These are phyloP conservation scores for Trichopus zeylanicus DNA, from an alignment of 116 monocot genomes.

Conservation along the genomic window DNA sequence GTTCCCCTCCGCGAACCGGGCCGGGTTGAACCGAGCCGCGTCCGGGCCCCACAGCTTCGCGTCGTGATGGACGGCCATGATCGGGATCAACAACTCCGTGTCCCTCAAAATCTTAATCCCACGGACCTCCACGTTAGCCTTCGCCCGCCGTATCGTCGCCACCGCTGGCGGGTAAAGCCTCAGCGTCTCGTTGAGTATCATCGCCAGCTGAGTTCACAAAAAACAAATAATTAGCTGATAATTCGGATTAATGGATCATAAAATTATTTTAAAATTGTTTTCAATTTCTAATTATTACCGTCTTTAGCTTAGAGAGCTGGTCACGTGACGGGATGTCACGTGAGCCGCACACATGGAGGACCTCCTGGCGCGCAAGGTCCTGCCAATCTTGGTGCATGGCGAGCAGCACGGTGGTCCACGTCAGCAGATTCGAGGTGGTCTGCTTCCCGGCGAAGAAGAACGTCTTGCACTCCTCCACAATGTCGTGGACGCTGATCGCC, in stretches of 20 bases:
- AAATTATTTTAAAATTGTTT: no score
- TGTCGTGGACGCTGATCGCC: slow-evolving; percentile 25
- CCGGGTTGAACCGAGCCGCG: slow-evolving; percentile 35
- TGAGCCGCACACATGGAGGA: slow-evolving; percentile 39
- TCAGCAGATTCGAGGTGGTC: slow-evolving; percentile 52
- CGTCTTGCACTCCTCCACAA: slow-evolving; percentile 65
- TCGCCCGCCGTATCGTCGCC: slow-evolving; percentile 32
- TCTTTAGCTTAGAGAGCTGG: slow-evolving; percentile 43
- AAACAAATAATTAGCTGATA: not conserved
- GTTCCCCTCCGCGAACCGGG: slow-evolving; percentile 21
- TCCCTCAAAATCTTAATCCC: slow-evolving; percentile 23
- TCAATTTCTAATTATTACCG: no score
- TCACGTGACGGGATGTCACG: slow-evolving; percentile 27
- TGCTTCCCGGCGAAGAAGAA: slow-evolving; percentile 69
- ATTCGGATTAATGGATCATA: not conserved
- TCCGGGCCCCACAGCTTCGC: slow-evolving; percentile 31
- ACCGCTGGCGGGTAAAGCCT: slow-evolving; percentile 44
- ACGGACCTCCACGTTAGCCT: slow-evolving; percentile 22
- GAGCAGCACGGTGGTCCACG: slow-evolving; percentile 49
- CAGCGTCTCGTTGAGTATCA: slow-evolving; percentile 41
- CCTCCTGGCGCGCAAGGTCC: slow-evolving; percentile 34
- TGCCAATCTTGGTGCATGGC: slow-evolving; percentile 67
- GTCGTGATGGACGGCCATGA: slow-evolving; percentile 46
- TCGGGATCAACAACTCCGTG: slow-evolving; percentile 41
- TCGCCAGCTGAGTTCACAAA: slow-evolving; percentile 26